Percentiles rank a stretch among this genome's conserved stretches.
These are phyloP conservation scores for Hortaea sp. DNA, from an alignment of 2,329 filamentous ascomycete genomes.

Conservation along the genomic window DNA sequence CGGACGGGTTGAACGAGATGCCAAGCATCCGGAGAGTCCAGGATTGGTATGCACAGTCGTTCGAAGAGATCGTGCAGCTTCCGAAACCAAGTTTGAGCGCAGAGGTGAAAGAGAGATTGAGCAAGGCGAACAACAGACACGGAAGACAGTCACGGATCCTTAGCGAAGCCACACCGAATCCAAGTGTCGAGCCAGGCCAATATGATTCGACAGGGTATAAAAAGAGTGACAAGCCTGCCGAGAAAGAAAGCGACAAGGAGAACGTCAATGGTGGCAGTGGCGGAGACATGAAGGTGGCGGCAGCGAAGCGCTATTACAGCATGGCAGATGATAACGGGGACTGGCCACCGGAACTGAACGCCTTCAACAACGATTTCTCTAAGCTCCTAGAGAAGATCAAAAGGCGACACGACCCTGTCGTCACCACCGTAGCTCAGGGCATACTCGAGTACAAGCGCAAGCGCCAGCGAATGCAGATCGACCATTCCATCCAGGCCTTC, in stretches of 20 bases:
- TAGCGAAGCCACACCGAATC: constrained; percentile 77
- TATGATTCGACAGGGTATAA: constrained; percentile 45
- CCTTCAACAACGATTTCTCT: constrained; percentile 88
- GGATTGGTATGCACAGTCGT: constrained; percentile 99
- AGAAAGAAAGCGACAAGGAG: background rate
- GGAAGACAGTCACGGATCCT: constrained; percentile 58
- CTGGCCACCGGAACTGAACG: constrained; percentile 88
- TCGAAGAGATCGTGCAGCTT: constrained; percentile 93
- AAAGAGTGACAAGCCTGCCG: background rate
- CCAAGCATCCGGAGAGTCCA: constrained; percentile 88
- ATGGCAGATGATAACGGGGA: constrained; percentile 78
- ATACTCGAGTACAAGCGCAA: constrained; percentile 97
- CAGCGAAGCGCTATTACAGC: constrained; percentile 64
- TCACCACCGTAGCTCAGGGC: constrained; percentile 95
- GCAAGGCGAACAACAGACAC: constrained; percentile 52
- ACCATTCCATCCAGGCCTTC: constrained; percentile 93
- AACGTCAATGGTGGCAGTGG: constrained; percentile 39
- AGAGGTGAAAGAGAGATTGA: constrained; percentile 69
- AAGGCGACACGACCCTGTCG: constrained; percentile 87
- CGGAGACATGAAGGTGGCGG: constrained; percentile 33
- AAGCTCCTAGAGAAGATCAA: constrained; percentile 90
- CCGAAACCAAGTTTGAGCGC: constrained; percentile 64
- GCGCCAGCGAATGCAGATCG: constrained; percentile 94
- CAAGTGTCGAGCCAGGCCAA: constrained; percentile 76
- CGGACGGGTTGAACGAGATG: constrained; percentile 96